Conservation (phyloP, 306 rosid genomes). For the Begonia loranthoides region DNA sequence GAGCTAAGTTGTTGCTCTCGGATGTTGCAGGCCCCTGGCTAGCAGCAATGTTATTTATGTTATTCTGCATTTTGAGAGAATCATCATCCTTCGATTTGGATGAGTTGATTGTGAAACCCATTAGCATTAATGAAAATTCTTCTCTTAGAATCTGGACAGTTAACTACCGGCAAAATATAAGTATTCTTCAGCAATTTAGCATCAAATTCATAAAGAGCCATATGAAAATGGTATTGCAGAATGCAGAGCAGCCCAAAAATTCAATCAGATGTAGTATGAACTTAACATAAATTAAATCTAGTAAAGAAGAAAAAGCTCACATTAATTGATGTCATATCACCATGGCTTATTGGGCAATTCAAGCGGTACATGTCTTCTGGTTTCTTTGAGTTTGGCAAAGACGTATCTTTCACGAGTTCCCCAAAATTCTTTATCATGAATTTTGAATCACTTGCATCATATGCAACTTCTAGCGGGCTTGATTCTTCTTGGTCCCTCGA, state of each 20-base stretch:
- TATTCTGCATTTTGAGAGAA: conserved; percentile 22
- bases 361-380: conserved; percentile 27
- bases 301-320: conserved; percentile 19
- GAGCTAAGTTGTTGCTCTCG: conserved; percentile 35
- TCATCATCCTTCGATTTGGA: too few relatives aligned
- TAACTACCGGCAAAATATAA: too few relatives aligned
- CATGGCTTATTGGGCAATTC: conserved; percentile 19
- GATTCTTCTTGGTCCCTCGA: conserved; percentile 30
- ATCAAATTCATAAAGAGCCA: too few relatives aligned
- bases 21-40: conserved; percentile 46
- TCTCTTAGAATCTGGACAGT: too few relatives aligned
- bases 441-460: conserved; percentile 24
- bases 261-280: too few relatives aligned
- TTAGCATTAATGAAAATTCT: too few relatives aligned
- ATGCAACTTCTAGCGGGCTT: conserved; percentile 20
- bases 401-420: conserved; percentile 29
- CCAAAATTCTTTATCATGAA: conserved; percentile 30
- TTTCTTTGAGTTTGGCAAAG: conserved; percentile 22
- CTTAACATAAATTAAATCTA: too few relatives aligned
- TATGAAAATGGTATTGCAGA: too few relatives aligned
- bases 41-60: conserved; percentile 16
- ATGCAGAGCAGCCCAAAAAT: too few relatives aligned
- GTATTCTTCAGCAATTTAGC: too few relatives aligned
- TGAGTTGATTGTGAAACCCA: too few relatives aligned
- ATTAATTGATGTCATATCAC: conserved; percentile 22